phyloP scores from a whole-genome alignment of 768 basidiomycete genomes.

The Suillus ampliporus region DNA sequence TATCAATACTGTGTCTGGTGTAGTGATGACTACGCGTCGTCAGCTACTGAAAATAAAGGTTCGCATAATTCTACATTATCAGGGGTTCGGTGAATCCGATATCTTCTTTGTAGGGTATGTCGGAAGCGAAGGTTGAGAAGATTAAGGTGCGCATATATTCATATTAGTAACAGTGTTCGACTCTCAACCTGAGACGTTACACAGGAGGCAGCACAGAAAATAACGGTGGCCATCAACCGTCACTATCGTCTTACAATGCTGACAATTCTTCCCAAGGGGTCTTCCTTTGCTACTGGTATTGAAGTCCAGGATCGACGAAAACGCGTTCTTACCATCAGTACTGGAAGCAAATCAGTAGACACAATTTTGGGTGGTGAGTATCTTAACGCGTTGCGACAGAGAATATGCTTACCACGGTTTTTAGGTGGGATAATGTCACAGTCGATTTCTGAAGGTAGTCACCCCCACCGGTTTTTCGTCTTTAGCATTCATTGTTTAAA shows the following conservation, averaged over 20 bases:
- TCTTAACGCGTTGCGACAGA: not conserved
- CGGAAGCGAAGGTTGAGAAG: slow-evolving; percentile 97
- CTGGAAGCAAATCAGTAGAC: slow-evolving; percentile 92
- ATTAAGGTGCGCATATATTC: slow-evolving; percentile 67
- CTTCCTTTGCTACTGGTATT: slow-evolving; percentile 89
- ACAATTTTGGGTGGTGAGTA: slow-evolving; percentile 80
- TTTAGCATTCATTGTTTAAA: slow-evolving; percentile 4
- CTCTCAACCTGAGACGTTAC: not conserved
- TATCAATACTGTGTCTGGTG: slow-evolving; percentile 84
- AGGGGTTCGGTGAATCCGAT: not conserved
- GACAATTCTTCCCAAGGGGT: slow-evolving; percentile 60
- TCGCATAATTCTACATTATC: slow-evolving; percentile 6
- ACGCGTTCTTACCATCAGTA: slow-evolving; percentile 82
- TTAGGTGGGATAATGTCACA: slow-evolving; percentile 90
- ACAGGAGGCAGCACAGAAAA: slow-evolving; percentile 90
- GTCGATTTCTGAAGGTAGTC: slow-evolving; percentile 86
- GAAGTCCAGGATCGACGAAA: slow-evolving; percentile 89
- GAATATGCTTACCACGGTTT: not conserved
- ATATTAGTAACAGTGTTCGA: not conserved
- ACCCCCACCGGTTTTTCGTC: not conserved
- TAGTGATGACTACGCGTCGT: slow-evolving; percentile 89
- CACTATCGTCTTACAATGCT: not conserved
- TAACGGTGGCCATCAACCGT: slow-evolving; percentile 53
- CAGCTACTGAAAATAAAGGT: slow-evolving; percentile 96
- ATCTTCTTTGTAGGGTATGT: slow-evolving; percentile 71